Evolutionary conservation across 2,329 filamentous ascomycete genomes (phyloP).

Genomic region (Rhytidhysteron rufulum): DNA sequence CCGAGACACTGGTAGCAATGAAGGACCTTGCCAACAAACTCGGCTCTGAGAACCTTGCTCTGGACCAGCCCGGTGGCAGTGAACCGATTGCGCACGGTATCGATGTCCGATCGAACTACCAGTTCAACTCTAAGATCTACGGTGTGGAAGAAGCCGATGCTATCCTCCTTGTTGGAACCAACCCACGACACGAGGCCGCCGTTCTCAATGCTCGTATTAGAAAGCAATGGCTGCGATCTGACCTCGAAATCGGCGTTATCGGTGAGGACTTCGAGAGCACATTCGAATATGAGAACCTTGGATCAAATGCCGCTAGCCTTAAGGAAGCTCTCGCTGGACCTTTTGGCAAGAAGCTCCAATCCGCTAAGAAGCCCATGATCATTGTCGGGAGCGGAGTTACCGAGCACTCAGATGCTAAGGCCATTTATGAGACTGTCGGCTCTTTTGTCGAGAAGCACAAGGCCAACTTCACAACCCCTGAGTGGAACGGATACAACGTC

Average conservation of each 20-base stretch:
- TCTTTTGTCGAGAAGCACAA: constrained; percentile 91
- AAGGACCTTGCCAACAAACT: constrained; percentile 97
- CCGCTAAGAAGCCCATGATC: constrained; percentile 92
- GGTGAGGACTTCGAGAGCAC: constrained; percentile 90
- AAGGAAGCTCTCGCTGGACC: constrained; percentile 80
- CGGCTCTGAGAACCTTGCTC: constrained; percentile 89
- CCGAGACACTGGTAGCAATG: constrained; percentile 90
- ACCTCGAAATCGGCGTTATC: constrained; percentile 87
- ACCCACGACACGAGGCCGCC: constrained; percentile 91
- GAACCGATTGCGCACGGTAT: constrained; percentile 86
- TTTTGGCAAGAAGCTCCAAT: constrained; percentile 88
- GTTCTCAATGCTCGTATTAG: constrained; percentile 94
- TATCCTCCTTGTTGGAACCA: constrained; percentile 90
- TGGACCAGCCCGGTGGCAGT: constrained; percentile 83
- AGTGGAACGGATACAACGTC: constrained; percentile 98
- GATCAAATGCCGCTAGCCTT: constrained; percentile 70
- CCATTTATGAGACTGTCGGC: constrained; percentile 88
- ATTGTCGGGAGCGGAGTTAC: constrained; percentile 88
- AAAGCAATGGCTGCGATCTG: constrained; percentile 95
- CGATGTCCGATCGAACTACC: constrained; percentile 89
- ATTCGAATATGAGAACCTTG: constrained; percentile 91
- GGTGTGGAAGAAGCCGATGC: constrained; percentile 92
- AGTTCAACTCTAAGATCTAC: constrained; percentile 93
- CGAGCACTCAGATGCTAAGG: constrained; percentile 86
- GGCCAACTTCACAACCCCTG: constrained; percentile 76